Conservation (phyloP, 495 filamentous ascomycete species). For the Xylaria bambusicola region DNA sequence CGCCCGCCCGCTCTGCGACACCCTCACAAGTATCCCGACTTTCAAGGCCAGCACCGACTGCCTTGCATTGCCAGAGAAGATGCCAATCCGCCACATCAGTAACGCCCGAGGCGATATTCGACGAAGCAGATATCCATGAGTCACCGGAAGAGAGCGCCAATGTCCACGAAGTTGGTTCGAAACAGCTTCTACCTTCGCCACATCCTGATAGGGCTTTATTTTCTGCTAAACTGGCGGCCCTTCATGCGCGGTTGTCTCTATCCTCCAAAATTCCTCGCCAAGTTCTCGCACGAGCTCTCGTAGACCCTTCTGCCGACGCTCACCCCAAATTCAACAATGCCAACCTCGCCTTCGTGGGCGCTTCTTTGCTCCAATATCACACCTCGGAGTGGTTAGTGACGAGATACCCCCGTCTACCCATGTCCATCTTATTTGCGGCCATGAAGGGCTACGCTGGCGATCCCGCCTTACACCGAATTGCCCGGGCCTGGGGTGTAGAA, state of each 20-base stretch:
- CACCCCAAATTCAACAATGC: conserved; percentile 77
- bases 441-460: conserved; percentile 79
- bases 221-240: conserved; percentile 89
- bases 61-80: conserved; percentile 27
- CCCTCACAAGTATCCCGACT: conserved; percentile 28
- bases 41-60: conserved; percentile 29
- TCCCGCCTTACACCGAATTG: conserved; percentile 66
- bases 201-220: conserved; percentile 63
- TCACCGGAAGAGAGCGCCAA: background rate
- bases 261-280: conserved; percentile 79
- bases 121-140: conserved; percentile 22
- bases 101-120: conserved; percentile 21
- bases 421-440: conserved; percentile 77
- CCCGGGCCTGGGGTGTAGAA: conserved; percentile 89
- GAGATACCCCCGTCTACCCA: conserved; percentile 85
- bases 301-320: conserved; percentile 79
- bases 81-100: conserved; percentile 32
- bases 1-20: conserved; percentile 22
- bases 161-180: background rate
- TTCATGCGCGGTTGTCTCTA: conserved; percentile 88
- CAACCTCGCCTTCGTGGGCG: conserved; percentile 77
- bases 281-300: conserved; percentile 80
- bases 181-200: conserved; percentile 59
- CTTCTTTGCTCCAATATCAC: conserved; percentile 81
- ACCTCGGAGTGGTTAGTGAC: conserved; percentile 82